Evolutionary conservation across 1,284 basidiomycete species (phyloP), one percentile per base, ranked within the genome.

Genomic region (Tranzscheliella williamsii): DNA sequence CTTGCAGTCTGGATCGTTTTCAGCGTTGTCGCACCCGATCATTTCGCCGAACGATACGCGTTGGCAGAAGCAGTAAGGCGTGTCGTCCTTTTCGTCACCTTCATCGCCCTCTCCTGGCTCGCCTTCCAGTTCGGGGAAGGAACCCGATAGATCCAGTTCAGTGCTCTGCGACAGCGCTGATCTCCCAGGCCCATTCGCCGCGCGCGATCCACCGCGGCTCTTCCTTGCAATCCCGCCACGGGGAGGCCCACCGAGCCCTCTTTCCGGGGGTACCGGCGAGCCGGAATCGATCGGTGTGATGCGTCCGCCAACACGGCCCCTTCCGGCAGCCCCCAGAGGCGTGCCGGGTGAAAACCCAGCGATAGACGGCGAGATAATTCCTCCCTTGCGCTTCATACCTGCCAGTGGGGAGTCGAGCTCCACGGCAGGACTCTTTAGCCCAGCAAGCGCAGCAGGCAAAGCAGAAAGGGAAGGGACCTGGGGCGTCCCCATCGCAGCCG

Each of bases 51-150:
- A 76, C 8, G 73, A 75, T 2, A 70, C 68, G 3, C 70, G 55
- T 53, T 75, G 75, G 38, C 75, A 76, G 64, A 70, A 72, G 36
- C 75, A 76, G 62, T 76, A 76, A 2, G 70, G 60, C 36, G 67
- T 70, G 40, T 75, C 71, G 47, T 76, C 75, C 51, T 58, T 55
- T 42, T 65, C 62, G 26, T 68, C 68, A 29, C 49, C 46, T 6
- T 71, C 68, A 17, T 57, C 61, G 29, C 61, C 61, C 33, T 64
- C 61, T 11, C 57, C 68, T 3, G 38, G n/a, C 13, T 61, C 68
- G 15, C 56, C 55, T 17, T 68, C 58, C 24, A 63, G 39, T 1
- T 54, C 60, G 35, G 48, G 46, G 31, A 63, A 21, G 5, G 45
- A 38, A n/a, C 5, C 46, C n/a, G 53, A 15, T 15, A 39, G 40